Evolutionary conservation across 2,329 filamentous ascomycete species (phyloP).

Genomic region (Pyricularia sp.): DNA sequence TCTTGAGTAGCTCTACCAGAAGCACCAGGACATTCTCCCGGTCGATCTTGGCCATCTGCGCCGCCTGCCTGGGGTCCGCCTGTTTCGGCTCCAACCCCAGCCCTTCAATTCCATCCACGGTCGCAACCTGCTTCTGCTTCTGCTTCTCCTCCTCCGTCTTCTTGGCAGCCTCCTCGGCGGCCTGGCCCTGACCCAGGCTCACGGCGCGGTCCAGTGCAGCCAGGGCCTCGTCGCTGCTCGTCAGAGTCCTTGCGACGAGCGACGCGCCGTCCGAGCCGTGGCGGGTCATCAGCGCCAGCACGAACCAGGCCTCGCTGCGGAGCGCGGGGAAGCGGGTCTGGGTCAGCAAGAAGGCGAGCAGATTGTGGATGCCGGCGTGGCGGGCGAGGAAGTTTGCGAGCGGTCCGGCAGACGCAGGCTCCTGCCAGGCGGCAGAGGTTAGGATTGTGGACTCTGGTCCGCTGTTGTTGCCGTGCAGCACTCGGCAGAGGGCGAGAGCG

Average conservation of each 20-base stretch:
- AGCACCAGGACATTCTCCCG: constrained; percentile 54
- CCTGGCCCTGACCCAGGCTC: background rate
- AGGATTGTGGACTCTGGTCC: constrained; percentile 10
- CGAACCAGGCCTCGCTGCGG: constrained; percentile 52
- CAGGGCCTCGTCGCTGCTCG: constrained; percentile 20
- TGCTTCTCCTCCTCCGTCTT: constrained; percentile 11
- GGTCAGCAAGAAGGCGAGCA: constrained; percentile 41
- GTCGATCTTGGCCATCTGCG: constrained; percentile 40
- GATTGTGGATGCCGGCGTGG: constrained; percentile 29
- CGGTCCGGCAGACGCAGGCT: constrained; percentile 3
- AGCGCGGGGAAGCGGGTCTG: constrained; percentile 51
- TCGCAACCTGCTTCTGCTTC: constrained; percentile 6
- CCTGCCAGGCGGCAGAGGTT: constrained; percentile 1
- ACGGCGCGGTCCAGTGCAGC: background rate
- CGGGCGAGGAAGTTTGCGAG: constrained; percentile 32
- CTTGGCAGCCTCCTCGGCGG: background rate
- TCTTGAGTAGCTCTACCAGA: constrained; percentile 43
- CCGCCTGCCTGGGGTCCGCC: constrained; percentile 30
- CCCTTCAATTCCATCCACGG: constrained; percentile 17
- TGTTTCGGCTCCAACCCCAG: constrained; percentile 37
- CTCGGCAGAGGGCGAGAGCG: constrained; percentile 41
- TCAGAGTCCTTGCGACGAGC: constrained; percentile 33
- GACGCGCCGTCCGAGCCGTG: constrained; percentile 30
- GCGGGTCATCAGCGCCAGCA: constrained; percentile 50
- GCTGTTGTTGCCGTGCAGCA: constrained; percentile 29